These are phyloP conservation scores for Rhodamnia rubescens DNA, from an alignment of 345 rosid genomes.

Conservation along the genomic window DNA sequence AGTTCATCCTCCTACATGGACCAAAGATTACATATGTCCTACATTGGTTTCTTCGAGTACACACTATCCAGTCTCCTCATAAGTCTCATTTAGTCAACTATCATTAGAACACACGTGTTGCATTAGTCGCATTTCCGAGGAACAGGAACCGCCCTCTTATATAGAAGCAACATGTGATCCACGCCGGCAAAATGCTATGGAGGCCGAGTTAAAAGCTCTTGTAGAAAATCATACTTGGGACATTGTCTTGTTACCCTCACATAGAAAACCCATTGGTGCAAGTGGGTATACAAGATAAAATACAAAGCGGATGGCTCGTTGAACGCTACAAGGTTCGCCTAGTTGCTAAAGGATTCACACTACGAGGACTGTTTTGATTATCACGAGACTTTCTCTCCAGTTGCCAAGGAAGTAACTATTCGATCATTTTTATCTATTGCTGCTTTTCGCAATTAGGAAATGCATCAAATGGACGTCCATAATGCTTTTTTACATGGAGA, in stretches of 20 bases:
- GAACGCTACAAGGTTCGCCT: not conserved
- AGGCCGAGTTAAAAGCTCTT: too few species aligned
- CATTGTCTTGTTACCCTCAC: not conserved
- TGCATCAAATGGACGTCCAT: not conserved
- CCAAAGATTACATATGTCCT: not conserved
- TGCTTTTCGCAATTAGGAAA: too few species aligned
- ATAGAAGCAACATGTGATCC: too few species aligned
- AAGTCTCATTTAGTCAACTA: too few species aligned
- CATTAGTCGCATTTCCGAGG: not conserved
- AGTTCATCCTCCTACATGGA: not conserved
- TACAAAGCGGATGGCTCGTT: not conserved
- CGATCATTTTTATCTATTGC: not conserved
- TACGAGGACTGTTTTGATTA: too few species aligned
- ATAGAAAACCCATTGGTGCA: not conserved
- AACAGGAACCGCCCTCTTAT: not conserved
- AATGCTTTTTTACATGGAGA: too few species aligned
- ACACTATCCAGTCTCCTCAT: too few species aligned
- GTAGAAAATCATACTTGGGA: not conserved
- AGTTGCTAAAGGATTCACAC: not conserved
- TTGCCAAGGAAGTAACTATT: not conserved
- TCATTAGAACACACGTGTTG: not conserved
- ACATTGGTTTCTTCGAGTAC: not conserved
- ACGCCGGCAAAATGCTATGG: not conserved
- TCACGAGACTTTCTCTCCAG: too few species aligned
- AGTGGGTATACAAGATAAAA: too few species aligned